Base-by-base conservation (phyloP, 2,329 filamentous ascomycete species). In the Shiraia sp. region DNA sequence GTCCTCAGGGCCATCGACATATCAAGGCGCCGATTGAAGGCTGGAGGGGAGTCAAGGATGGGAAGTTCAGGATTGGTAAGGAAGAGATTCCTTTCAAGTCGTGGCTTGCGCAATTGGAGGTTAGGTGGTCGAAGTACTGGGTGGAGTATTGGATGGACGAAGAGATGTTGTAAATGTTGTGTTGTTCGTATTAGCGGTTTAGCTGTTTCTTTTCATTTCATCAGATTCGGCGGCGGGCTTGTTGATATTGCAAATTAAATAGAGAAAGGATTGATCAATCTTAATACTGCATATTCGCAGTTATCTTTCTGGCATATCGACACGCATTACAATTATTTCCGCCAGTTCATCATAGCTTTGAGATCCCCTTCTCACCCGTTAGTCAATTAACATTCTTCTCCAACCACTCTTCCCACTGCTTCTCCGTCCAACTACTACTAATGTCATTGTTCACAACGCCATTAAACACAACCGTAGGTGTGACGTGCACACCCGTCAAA, bases 401-500 rank as follows among this genome's bases (percentile, higher is more conserved):
- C 65, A 96, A 69, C 86, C 87, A 96, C 70, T 90, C 85, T 63
- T 85, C 78, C 91, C 91, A 97, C 72, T 96, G 86, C 44, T 87
- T 82, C 55, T 77, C 77, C 1, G 80, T 85, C 81, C 90, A 96
- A 16, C 84, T 80, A 43, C 87, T 92, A 50, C 84, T 86, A 53
- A 96, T 87, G 36, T 86, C 82, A 51, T 81, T 82, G 61, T 88
- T 87, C 35, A 95, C 85, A 16, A 95, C 81, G 0, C 91, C 90
- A 70, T 97, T 84, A 68, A 95, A 91, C 35, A 95, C 77, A 14
- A 92, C 90, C 0, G 91, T 96, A 2, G 92, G 92, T 29, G 89
- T 92, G 28, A 96, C 89, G 74, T 97, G 92, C 30, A 96, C 82
- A 10, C 91, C 87, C 7, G 88, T 80, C 54, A 93, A 72, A 30